Base-by-base conservation (phyloP, 768 basidiomycete species). In the Termitomyces sp. region DNA sequence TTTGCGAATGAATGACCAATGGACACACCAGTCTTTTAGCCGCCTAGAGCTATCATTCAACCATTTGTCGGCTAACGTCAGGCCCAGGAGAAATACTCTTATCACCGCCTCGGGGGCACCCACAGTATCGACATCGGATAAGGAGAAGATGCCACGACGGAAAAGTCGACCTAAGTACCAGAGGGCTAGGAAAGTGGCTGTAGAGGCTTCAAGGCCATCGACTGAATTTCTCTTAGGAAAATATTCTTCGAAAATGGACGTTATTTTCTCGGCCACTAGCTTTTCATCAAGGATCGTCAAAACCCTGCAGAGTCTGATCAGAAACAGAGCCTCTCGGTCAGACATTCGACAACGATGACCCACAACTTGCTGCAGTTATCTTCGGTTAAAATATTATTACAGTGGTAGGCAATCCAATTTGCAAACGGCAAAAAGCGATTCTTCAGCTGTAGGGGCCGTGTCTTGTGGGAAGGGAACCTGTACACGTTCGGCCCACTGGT, bases 51-150 rank as follows among this genome's bases (percentile, higher is more conserved):
- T 77, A 65, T 86, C 86, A 59, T 86, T 81, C 55, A 87, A 62
- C 84, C 85, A 86, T 72, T 86, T 87, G 65, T 82, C 83, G 12
- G 86, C 85, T 40, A 87, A 69, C 74, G 84, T 83, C 42, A 80
- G 78, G 56, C 79, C 77, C 40, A 87, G 70, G 5, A 85, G 66
- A 65, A 85, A 85, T 38, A 76, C 72, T 61, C 84, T 76, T 62
- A 81, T 81, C 14, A 78, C 76, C 43, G 75, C 76, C 51, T 81
- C 81, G 51, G 79, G 75, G 45, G 72, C 69, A 40, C 75, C 74
- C 47, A 77, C 74, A 14, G 68, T 62, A 38, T 73, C 72, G 50
- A 81, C 67, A 47, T 72, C 69, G 53, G 75, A 65, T 11, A 68
- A 71, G 11, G 74, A 75, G 53, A 86, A 72, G 63, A 74, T 63